phyloP scores from a whole-genome alignment of 306 rosid species.

The Dicorynia guianensis region DNA sequence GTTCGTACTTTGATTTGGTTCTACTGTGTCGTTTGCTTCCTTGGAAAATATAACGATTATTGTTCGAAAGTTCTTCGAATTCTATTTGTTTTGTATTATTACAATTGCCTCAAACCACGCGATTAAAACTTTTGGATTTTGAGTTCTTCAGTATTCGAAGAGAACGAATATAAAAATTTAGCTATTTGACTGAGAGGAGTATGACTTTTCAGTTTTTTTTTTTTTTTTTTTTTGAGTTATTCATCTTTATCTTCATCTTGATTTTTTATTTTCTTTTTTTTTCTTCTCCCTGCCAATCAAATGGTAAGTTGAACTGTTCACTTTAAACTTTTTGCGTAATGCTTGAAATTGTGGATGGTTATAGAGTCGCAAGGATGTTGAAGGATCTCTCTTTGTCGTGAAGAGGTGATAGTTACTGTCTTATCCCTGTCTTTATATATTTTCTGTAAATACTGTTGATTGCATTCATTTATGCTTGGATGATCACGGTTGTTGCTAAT shows the following conservation, averaged over 20 bases:
- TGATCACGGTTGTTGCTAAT: background rate
- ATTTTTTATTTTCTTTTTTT: no score
- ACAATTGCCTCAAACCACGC: background rate
- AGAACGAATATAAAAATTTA: no score
- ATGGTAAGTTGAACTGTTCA: background rate
- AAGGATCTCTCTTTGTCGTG: slow-evolving; percentile 98
- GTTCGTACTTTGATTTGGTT: slow-evolving; percentile 54
- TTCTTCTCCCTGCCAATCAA: no score
- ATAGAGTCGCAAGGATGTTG: slow-evolving; percentile 98
- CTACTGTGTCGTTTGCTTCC: slow-evolving; percentile 16
- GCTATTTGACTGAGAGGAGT: no score
- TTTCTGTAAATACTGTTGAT: background rate
- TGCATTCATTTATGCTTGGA: slow-evolving; percentile 22
- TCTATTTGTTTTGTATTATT: no score
- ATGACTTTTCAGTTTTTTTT: no score
- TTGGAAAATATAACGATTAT: slow-evolving; percentile 19
- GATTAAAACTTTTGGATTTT: background rate
- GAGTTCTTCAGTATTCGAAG: background rate
- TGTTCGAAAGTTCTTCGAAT: background rate
- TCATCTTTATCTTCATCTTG: background rate
- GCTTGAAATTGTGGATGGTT: slow-evolving; percentile 35
- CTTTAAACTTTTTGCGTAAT: slow-evolving; percentile 3
- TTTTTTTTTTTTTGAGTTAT: background rate
- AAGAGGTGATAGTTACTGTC: slow-evolving; percentile 61
- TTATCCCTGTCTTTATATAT: slow-evolving; percentile 11